Conservation (phyloP, 768 basidiomycete genomes). For the Tephrocybe sp. region DNA sequence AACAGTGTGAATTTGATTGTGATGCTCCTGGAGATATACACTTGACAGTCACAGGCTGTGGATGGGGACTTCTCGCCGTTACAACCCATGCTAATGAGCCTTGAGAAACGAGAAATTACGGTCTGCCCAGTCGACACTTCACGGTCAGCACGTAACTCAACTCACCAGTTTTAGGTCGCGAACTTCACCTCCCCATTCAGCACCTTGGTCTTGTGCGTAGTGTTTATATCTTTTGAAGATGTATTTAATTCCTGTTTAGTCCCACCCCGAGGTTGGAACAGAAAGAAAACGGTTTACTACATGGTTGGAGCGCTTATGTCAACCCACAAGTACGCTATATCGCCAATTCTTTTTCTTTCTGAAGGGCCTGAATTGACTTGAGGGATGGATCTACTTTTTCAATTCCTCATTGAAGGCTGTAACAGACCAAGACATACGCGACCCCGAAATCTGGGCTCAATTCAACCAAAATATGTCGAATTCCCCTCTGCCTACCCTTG, state of each 20-base stretch:
- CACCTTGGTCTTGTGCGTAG: conserved; percentile 8
- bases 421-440: conserved; percentile 49
- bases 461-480: conserved; percentile 24
- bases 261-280: conserved; percentile 8
- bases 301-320: conserved; percentile 38
- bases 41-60: too few species aligned
- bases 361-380: not conserved
- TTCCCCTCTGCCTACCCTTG: conserved; percentile 27
- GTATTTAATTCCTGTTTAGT: not conserved
- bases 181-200: conserved; percentile 6
- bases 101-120: not conserved
- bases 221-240: not conserved
- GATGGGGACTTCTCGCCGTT: too few species aligned
- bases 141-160: not conserved
- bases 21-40: too few species aligned
- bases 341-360: conserved; percentile 9
- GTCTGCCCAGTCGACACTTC: not conserved
- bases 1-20: too few species aligned
- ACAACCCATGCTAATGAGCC: conserved; percentile 3
- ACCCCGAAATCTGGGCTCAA: conserved; percentile 28
- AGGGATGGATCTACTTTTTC: conserved; percentile 53
- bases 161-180: not conserved
- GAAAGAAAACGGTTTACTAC: conserved; percentile 14
- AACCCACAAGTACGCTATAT: conserved; percentile 32
- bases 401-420: conserved; percentile 37